Evolutionary conservation across 164 flowering plant species (phyloP).

Genomic region (Protea cynaroides): DNA sequence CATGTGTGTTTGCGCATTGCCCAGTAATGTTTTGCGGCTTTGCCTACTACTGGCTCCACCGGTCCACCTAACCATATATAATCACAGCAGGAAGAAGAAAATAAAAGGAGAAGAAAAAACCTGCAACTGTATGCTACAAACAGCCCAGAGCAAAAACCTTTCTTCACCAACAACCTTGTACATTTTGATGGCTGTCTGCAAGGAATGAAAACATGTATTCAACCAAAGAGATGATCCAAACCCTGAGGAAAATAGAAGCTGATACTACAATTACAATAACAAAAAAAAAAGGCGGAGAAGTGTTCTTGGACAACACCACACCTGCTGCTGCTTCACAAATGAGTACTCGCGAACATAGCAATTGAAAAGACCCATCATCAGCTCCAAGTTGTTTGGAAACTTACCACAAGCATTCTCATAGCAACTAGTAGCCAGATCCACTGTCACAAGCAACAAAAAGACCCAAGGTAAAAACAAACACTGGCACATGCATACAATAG

Average conservation of each 20-base stretch:
- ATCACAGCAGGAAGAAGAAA: no score
- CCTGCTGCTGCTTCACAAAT: slow-evolving; percentile 97
- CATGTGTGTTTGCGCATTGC: no score
- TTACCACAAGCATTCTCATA: slow-evolving; percentile 80
- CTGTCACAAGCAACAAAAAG: slow-evolving; percentile 28
- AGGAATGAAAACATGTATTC: slow-evolving; percentile 5
- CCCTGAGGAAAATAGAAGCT: background rate
- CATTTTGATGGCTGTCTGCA: slow-evolving; percentile 95
- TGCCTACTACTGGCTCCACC: no score
- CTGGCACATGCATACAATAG: background rate
- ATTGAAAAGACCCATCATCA: slow-evolving; percentile 92
- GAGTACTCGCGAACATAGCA: slow-evolving; percentile 89
- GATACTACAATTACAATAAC: background rate
- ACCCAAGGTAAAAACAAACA: background rate
- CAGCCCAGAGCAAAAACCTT: slow-evolving; percentile 95
- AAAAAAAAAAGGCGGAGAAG: background rate
- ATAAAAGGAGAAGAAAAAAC: slow-evolving; percentile 17
- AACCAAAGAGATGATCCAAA: no score
- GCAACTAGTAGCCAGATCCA: slow-evolving; percentile 90
- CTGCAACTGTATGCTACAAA: slow-evolving; percentile 95
- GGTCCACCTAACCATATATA: no score
- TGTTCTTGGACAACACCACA: slow-evolving; percentile 17
- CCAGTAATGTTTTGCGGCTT: no score
- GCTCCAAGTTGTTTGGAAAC: slow-evolving; percentile 65
- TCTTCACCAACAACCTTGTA: slow-evolving; percentile 87